These are phyloP conservation scores for Schrenkiella parvula DNA, from an alignment of 345 rosid genomes.

Conservation along the genomic window DNA sequence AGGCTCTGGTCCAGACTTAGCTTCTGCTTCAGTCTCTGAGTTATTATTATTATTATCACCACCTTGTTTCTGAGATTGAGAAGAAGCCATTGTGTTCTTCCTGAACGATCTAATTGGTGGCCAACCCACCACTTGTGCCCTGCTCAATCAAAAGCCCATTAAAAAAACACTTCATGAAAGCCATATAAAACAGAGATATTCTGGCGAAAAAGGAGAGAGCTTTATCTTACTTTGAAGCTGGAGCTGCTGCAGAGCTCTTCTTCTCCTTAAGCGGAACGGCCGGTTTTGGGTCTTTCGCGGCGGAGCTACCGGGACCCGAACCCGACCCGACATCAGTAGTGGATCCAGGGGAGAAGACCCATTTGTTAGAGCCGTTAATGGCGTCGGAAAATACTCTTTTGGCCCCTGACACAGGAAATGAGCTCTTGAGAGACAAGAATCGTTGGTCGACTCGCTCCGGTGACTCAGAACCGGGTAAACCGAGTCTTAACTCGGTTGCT, in stretches of 20 bases:
- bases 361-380: conserved; percentile 40
- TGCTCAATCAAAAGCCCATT: conserved; percentile 22
- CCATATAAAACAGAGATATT: neutral
- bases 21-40: conserved; percentile 34
- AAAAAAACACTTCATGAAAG: neutral
- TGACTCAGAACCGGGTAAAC: conserved; percentile 70
- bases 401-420: conserved; percentile 41
- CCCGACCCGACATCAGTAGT: conserved; percentile 29
- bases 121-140: conserved; percentile 83
- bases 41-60: conserved; percentile 10
- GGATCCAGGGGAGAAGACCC: conserved; percentile 52
- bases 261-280: conserved; percentile 37
- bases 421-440: conserved; percentile 37
- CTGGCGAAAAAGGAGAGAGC: neutral
- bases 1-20: conserved; percentile 42
- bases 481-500: conserved; percentile 81
- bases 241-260: conserved; percentile 43
- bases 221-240: conserved; percentile 48
- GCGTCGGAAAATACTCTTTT: conserved; percentile 61
- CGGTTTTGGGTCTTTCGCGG: conserved; percentile 42
- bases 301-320: conserved; percentile 15
- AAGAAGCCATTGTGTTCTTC: conserved; percentile 67
- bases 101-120: conserved; percentile 75
- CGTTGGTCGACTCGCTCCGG: conserved; percentile 40
- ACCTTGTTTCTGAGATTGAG: conserved; percentile 46